Evolutionary conservation across 1,284 basidiomycete genomes (phyloP), one percentile per base, ranked within the genome.

Genomic region (Ganoderma lucidum): DNA sequence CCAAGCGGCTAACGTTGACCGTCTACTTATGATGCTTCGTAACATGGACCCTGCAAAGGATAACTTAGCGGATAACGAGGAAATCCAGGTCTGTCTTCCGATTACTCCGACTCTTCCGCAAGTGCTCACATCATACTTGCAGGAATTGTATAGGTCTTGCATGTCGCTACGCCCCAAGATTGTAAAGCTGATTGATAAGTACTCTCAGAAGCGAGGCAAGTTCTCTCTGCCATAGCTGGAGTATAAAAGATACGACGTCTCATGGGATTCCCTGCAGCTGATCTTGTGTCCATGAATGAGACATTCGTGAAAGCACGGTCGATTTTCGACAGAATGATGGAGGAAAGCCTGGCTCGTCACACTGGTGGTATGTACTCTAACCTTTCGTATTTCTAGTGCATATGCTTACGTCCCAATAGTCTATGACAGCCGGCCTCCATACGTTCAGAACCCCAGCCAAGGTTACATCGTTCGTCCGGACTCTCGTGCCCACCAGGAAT

Each of bases 101-200:
- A 0, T 14, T 28, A 10, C 8, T 15, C 6, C 28, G 41, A 23
- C 23, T 39, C 14, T 3, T 44, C 5, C 3, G 3, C 42, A 35
- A 64, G n/a, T 14, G 45, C 28, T 61, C 14, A 45, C 51, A 51
- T 51, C 48, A 28, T 14, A 58, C 59, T 19, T 64, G 39, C 75
- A 96, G 91, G 96, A 98, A 78, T 82, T 99, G 66, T 99, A 99
- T 81, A 90, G 96, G 69, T 89, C 91, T 17, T 93, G 93, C 75
- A 96, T 99, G 86, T 87, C 91, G 1, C 83, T 99, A 62, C 88
- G 97, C 68, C 96, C 96, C 2, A 96, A 96, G 86, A 98, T 99
- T 72, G 96, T 97, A 72, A 96, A 96, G 76, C 83, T 99, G 66
- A 98, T 99, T 75, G 96, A 98, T 79, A 97, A 97, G 83, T 99